These are phyloP conservation scores for Trametes coccinea DNA, from an alignment of 768 basidiomycete genomes.

Conservation along the genomic window DNA sequence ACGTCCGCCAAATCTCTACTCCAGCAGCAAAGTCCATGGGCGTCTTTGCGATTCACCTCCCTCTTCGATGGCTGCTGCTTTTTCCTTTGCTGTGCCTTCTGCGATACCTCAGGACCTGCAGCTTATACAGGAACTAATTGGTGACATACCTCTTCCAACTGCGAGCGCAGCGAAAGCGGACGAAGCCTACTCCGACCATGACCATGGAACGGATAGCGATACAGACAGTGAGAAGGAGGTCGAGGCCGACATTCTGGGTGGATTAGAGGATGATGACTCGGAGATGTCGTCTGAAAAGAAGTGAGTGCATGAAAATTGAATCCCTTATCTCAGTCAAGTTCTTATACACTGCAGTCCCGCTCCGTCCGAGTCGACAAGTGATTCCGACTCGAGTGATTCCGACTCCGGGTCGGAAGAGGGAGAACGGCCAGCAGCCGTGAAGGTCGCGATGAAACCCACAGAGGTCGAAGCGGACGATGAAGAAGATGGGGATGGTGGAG, in stretches of 20 bases:
- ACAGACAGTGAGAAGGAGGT: slow-evolving; percentile 72
- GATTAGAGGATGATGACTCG: slow-evolving; percentile 43
- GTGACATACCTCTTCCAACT: slow-evolving; percentile 29
- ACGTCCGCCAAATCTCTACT: too few relatives aligned
- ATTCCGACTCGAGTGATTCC: slow-evolving; percentile 34
- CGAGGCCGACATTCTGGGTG: slow-evolving; percentile 55
- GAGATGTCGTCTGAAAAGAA: slow-evolving; percentile 5
- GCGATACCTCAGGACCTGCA: slow-evolving; percentile 70
- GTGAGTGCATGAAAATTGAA: background rate
- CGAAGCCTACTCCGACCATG: slow-evolving; percentile 20
- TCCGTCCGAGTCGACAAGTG: slow-evolving; percentile 24
- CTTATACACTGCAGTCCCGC: background rate
- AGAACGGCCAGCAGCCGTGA: slow-evolving; percentile 22
- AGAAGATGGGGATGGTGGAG: slow-evolving; percentile 46
- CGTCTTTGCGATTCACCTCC: slow-evolving; percentile 4
- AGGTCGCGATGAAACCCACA: background rate
- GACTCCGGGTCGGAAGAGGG: slow-evolving; percentile 36
- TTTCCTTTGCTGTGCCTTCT: slow-evolving; percentile 59
- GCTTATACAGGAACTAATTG: slow-evolving; percentile 69
- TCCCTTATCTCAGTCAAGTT: too few relatives aligned
- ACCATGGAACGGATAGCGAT: slow-evolving; percentile 48
- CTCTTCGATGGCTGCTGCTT: slow-evolving; percentile 11
- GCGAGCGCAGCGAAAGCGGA: slow-evolving; percentile 6
- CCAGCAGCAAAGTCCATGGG: background rate
- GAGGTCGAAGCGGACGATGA: slow-evolving; percentile 52